Base-by-base conservation (phyloP, 176 grass and related monocot genomes). In the Poa annua region DNA sequence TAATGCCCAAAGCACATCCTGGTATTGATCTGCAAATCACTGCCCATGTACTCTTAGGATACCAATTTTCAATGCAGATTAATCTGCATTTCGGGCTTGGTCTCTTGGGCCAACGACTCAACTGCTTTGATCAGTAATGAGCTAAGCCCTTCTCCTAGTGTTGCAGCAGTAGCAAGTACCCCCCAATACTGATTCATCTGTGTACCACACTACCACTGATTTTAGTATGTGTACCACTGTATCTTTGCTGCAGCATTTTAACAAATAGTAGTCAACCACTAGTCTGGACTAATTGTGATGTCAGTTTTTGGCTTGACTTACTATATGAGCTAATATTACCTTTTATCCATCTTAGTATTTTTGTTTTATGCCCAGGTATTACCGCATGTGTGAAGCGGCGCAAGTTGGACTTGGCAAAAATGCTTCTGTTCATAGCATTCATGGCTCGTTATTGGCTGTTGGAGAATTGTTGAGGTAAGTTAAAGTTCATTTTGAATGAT, bases 361-460 rank as follows among this genome's bases (percentile, higher is more conserved):
- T 78, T 75, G 48, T 61, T 85, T 71, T 24, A 25, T 74, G 36
- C 66, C 48, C 72, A 98, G 92, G 96, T 95, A 98, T 76, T 98
- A 98, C 57, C 96, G 96, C 20, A 98, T 95, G 96, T 98, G 96
- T 84, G 96, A 98, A 86, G 96, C 96, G 71, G 96, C 93, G 49
- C 96, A 98, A 75, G 91, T 93, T 80, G 96, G 96, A 65, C 89
- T 98, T 80, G 93, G 96, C 33, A 98, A 90, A 79, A 95, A 90
- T 88, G 93, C 96, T 86, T 87, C 96, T 64, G 96, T 98, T 88
- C 96, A 94, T 92, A 98, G 93, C 79, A 98, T 98, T 85, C 96
- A 98, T 71, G 96, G 96, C 29, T 98, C 96, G 5, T 32, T 98
- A 83, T 94, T 98, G 82, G 96, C 96, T 42, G 96, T 98, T 62